phyloP scores from a whole-genome alignment of 306 rosid genomes.

The Prunus armeniaca region DNA sequence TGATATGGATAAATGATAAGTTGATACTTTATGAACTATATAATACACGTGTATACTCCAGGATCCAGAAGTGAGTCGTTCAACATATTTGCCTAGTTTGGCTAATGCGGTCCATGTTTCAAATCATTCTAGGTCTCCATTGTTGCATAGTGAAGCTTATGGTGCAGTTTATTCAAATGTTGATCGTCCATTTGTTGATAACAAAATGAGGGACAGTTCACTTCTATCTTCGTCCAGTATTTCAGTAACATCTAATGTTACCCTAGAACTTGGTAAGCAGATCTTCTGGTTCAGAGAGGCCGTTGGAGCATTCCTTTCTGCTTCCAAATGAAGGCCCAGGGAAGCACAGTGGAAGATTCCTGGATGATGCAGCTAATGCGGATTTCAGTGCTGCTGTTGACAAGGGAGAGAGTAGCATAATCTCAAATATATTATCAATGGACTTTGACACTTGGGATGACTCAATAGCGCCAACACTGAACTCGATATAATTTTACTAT shows the following conservation, averaged over 20 bases:
- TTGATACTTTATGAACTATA: too few species aligned
- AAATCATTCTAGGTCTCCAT: conserved; percentile 35
- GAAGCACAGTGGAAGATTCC: conserved; percentile 39
- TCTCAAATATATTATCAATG: conserved; percentile 84
- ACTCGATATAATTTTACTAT: too few species aligned
- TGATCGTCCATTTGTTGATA: conserved; percentile 38
- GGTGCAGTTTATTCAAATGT: conserved; percentile 34
- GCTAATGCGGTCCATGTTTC: conserved; percentile 32
- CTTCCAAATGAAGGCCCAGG: conserved; percentile 46
- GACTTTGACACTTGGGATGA: conserved; percentile 74
- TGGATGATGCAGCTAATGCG: conserved; percentile 40
- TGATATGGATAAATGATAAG: too few species aligned
- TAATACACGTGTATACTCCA: too few species aligned
- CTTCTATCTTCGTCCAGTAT: conserved; percentile 36
- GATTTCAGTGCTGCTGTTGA: conserved; percentile 43
- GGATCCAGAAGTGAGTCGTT: conserved; percentile 70
- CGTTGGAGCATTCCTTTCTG: conserved; percentile 37
- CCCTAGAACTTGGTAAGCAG: conserved; percentile 42
- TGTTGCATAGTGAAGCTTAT: conserved; percentile 39
- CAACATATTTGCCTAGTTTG: conserved; percentile 47
- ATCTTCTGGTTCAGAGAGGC: conserved; percentile 39
- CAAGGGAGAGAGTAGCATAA: conserved; percentile 85
- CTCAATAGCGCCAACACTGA: too few species aligned
- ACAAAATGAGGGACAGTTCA: conserved; percentile 37
- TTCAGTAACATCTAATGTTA: conserved; percentile 40